These are phyloP conservation scores for Epichloe baconii DNA, from an alignment of 2,329 filamentous ascomycete genomes.

Conservation along the genomic window DNA sequence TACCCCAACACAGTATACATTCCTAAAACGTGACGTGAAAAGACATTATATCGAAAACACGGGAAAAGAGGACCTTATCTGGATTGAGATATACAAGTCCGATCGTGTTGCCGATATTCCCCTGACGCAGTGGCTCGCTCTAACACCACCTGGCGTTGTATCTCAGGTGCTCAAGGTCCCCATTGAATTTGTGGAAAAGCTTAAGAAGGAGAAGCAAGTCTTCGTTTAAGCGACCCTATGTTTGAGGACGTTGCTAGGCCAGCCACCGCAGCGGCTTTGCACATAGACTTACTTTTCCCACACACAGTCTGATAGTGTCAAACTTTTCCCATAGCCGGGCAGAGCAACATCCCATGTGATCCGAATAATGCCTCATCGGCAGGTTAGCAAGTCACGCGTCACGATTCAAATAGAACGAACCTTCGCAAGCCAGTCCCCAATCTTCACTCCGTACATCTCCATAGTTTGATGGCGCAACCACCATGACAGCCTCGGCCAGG, in stretches of 20 bases:
- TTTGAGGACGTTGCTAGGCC: background rate
- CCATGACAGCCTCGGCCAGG: too few species aligned
- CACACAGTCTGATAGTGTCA: background rate
- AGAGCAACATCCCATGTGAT: too few species aligned
- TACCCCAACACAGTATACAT: background rate
- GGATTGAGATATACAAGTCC: conserved; percentile 58
- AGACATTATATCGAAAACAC: conserved; percentile 60
- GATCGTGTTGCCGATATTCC: conserved; percentile 54
- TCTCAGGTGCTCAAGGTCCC: conserved; percentile 46
- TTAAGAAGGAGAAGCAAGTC: conserved; percentile 54
- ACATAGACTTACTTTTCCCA: background rate
- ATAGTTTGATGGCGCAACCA: too few species aligned
- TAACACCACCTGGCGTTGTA: conserved; percentile 51
- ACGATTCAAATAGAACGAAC: too few species aligned
- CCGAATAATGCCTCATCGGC: accelerated
- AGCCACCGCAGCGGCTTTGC: background rate
- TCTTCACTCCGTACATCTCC: too few species aligned
- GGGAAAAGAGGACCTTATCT: conserved; percentile 49
- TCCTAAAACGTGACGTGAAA: background rate
- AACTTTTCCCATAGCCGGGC: background rate
- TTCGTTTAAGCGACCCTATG: conserved; percentile 16
- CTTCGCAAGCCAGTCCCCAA: too few species aligned
- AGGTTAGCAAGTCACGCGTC: too few species aligned
- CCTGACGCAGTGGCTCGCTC: conserved; percentile 54
- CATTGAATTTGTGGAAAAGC: conserved; percentile 37